phyloP scores from a whole-genome alignment of 768 basidiomycete genomes.

The Trametes gibbosa region DNA sequence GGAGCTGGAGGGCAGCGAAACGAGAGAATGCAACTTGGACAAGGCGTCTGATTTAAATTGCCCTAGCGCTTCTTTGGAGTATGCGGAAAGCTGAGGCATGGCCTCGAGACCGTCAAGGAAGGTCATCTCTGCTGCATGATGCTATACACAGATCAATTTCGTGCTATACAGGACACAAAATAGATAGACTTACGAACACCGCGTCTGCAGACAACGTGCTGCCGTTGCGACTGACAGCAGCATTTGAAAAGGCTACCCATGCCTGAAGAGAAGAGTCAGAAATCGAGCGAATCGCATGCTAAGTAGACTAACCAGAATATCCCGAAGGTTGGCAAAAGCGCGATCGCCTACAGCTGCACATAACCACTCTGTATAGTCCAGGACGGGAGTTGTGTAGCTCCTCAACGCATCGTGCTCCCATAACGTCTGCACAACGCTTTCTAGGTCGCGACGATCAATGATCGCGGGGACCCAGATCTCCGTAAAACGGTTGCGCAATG shows the following conservation, averaged over 20 bases:
- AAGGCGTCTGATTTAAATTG: conserved; percentile 60
- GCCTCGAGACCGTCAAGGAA: conserved; percentile 87
- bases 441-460: conserved; percentile 67
- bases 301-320: conserved; percentile 63
- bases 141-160: conserved; percentile 42
- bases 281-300: neutral
- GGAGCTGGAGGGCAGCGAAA: conserved; percentile 37
- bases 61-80: conserved; percentile 57
- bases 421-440: conserved; percentile 68
- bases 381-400: conserved; percentile 54
- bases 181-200: conserved; percentile 59
- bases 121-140: conserved; percentile 92
- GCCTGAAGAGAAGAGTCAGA: conserved; percentile 47
- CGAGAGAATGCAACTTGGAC: conserved; percentile 51
- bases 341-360: conserved; percentile 55
- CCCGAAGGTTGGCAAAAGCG: conserved; percentile 74
- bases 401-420: conserved; percentile 61
- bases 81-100: conserved; percentile 66
- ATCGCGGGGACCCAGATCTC: conserved; percentile 98
- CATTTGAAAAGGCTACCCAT: conserved; percentile 89
- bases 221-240: conserved; percentile 29
- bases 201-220: conserved; percentile 39
- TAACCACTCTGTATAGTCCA: conserved; percentile 86
- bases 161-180: neutral
- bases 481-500: conserved; percentile 94